Evolutionary conservation across 2,329 filamentous ascomycete species (phyloP).

Genomic region (Fusarium caatingaense): DNA sequence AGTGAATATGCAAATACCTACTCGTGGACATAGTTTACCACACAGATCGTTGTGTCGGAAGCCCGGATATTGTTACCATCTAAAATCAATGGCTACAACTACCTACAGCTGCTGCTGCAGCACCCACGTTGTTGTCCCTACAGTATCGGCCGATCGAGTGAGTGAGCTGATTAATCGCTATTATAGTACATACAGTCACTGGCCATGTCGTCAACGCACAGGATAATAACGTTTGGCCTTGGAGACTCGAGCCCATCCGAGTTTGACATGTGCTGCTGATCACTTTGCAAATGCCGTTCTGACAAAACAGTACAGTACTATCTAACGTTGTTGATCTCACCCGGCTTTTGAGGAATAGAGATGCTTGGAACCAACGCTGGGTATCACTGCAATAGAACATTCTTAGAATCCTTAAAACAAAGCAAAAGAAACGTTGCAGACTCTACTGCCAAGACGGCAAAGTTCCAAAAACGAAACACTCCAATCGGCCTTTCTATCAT

Average conservation of each 20-base stretch:
- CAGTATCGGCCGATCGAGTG: constrained; percentile 12
- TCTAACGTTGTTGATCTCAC: neutral
- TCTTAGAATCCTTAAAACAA: neutral
- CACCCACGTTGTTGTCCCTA: neutral
- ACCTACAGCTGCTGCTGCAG: constrained; percentile 2
- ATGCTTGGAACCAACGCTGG: constrained; percentile 1
- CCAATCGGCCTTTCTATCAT: constrained; percentile 1
- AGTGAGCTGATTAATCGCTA: neutral
- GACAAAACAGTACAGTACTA: neutral
- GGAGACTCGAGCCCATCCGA: neutral
- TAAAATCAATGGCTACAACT: neutral
- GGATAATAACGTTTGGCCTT: neutral
- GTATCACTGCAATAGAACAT: neutral
- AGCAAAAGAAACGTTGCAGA: constrained; percentile 15
- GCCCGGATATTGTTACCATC: neutral
- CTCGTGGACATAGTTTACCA: neutral
- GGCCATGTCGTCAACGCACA: neutral
- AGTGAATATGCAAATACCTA: neutral
- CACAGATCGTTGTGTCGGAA: too few relatives aligned
- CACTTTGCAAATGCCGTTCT: constrained; percentile 1
- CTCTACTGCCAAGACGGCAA: constrained; percentile 7
- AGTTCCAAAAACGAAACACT: constrained; percentile 4
- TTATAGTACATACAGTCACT: neutral
- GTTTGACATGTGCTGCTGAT: constrained; percentile 23
- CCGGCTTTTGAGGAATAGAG: neutral